phyloP scores from a whole-genome alignment of 1,139 yeast species.

The Casaregolazyma suthepensis region DNA sequence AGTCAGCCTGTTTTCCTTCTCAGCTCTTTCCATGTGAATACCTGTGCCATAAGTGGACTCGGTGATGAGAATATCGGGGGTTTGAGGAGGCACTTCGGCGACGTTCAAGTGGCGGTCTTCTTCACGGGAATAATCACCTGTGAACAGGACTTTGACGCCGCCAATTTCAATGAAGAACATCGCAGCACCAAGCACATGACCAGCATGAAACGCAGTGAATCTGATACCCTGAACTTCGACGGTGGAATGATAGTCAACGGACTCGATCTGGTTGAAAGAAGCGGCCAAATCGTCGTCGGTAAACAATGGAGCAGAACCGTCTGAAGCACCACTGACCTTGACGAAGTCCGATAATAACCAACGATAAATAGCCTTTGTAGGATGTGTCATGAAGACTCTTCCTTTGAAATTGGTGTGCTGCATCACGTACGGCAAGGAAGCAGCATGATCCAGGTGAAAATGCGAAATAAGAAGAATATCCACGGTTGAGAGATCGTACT shows the following conservation, averaged over 20 bases:
- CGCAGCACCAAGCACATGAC: constrained; percentile 98
- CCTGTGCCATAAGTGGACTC: constrained; percentile 98
- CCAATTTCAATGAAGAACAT: constrained; percentile 95
- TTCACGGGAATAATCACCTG: constrained; percentile 96
- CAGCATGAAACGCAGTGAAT: constrained; percentile 98
- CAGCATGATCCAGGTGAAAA: constrained; percentile 97
- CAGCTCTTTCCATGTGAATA: constrained; percentile 84
- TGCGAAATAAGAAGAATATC: constrained; percentile 86
- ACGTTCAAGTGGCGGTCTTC: constrained; percentile 91
- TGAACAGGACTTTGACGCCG: constrained; percentile 79
- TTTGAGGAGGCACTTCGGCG: constrained; percentile 87
- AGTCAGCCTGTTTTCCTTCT: constrained; percentile 76
- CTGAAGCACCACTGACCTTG: constrained; percentile 62
- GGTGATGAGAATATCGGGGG: constrained; percentile 85
- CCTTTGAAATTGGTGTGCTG: constrained; percentile 93
- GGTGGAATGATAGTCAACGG: constrained; percentile 93
- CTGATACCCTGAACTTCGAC: constrained; percentile 89
- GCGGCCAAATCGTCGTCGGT: constrained; percentile 85
- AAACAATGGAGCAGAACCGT: constrained; percentile 48
- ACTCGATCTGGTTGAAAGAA: constrained; percentile 86
- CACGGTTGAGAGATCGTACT: constrained; percentile 80
- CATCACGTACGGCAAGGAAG: constrained; percentile 96
- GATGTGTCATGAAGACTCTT: constrained; percentile 97
- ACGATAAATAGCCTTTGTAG: constrained; percentile 94
- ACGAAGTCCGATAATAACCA: constrained; percentile 95